Conservation (phyloP, 2,329 filamentous ascomycete genomes). For the Monosporascus sp. region DNA sequence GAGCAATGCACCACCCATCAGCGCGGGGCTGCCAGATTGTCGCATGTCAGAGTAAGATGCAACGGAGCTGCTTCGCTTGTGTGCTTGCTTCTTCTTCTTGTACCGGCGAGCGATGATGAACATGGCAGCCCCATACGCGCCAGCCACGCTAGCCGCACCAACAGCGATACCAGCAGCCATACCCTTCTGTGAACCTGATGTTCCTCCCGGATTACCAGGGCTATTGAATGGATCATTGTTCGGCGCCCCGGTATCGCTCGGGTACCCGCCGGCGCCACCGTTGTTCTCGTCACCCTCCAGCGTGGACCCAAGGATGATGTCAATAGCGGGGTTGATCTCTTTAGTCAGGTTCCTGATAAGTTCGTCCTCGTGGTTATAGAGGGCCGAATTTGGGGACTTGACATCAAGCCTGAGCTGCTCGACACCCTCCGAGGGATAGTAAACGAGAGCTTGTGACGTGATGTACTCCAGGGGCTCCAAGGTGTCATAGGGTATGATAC, state of each 20-base stretch:
- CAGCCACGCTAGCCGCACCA: constrained; percentile 71
- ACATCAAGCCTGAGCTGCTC: constrained; percentile 64
- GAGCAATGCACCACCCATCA: constrained; percentile 66
- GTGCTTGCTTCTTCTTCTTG: constrained; percentile 75
- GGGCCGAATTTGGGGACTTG: constrained; percentile 61
- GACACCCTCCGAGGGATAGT: constrained; percentile 68
- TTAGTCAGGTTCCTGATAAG: constrained; percentile 69
- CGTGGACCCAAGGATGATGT: constrained; percentile 48
- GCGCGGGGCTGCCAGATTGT: constrained; percentile 49
- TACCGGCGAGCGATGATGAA: constrained; percentile 87
- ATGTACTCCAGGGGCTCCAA: constrained; percentile 65
- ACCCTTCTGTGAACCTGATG: constrained; percentile 54
- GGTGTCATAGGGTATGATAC: constrained; percentile 73
- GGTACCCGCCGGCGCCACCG: constrained; percentile 32
- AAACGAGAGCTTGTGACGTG: constrained; percentile 72
- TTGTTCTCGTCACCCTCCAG: constrained; percentile 35
- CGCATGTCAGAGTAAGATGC: constrained; percentile 52
- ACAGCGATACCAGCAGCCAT: constrained; percentile 67
- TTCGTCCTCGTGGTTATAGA: constrained; percentile 66
- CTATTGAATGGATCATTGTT: constrained; percentile 38
- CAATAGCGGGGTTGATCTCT: constrained; percentile 80
- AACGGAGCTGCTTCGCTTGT: constrained; percentile 73
- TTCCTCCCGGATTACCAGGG: constrained; percentile 31
- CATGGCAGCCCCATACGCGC: constrained; percentile 90
- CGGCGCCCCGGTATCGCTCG: constrained; percentile 22